Evolutionary conservation across 2,329 filamentous ascomycete species (phyloP).

Genomic region (Parasarocladium wereldwijsianum): DNA sequence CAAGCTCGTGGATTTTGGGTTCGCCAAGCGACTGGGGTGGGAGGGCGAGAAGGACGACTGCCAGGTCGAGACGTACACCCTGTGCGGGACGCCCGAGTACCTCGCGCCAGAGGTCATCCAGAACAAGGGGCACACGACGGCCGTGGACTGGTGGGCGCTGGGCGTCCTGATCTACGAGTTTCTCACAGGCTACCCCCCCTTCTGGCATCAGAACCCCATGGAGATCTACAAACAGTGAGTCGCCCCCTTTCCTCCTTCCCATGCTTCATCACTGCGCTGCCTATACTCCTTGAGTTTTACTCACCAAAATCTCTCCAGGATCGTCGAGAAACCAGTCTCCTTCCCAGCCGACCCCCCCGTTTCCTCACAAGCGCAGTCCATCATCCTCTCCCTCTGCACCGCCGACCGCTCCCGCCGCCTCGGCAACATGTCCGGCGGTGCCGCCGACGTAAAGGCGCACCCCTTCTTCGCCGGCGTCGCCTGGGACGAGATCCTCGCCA

Average conservation of each 20-base stretch:
- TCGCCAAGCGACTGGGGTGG: conserved; percentile 62
- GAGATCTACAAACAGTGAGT: conserved; percentile 70
- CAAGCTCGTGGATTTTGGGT: conserved; percentile 74
- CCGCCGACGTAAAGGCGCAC: conserved; percentile 56
- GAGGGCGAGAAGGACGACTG: conserved; percentile 22
- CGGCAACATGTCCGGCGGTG: conserved; percentile 65
- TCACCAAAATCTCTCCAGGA: conserved; percentile 30
- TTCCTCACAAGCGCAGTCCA: conserved; percentile 54
- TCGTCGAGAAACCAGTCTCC: conserved; percentile 62
- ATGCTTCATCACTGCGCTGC: background rate
- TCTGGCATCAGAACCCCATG: conserved; percentile 76
- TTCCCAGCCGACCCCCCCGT: conserved; percentile 56
- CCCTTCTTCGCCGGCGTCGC: conserved; percentile 60
- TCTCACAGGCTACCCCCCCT: conserved; percentile 70
- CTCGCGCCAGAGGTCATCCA: conserved; percentile 74
- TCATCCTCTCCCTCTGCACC: conserved; percentile 64
- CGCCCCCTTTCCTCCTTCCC: background rate
- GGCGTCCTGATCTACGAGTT: conserved; percentile 78
- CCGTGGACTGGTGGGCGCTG: conserved; percentile 80
- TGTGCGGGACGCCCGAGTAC: conserved; percentile 75
- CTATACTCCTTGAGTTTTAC: background rate
- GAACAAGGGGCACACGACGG: conserved; percentile 61
- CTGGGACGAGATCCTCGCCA: conserved; percentile 58
- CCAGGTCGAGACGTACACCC: conserved; percentile 59
- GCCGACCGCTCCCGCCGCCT: conserved; percentile 65